Conservation (phyloP, 306 rosid genomes). For the Cicer bijugum region DNA sequence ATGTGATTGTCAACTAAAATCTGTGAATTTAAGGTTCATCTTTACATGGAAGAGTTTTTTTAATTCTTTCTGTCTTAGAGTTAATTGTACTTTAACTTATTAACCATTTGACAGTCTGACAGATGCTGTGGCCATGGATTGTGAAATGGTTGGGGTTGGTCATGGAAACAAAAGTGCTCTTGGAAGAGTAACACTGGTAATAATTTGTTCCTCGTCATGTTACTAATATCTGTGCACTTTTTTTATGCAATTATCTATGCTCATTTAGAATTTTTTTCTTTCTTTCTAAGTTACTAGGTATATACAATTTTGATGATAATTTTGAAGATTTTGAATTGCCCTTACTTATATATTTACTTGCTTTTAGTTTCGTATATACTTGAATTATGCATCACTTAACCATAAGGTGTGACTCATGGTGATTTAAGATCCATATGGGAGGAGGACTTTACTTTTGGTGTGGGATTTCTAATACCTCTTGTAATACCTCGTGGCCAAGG, state of each 20-base stretch:
- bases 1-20: neutral
- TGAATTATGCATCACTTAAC: too few relatives aligned
- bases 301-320: neutral
- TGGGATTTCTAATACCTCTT: too few relatives aligned
- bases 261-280: neutral
- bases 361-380: too few relatives aligned
- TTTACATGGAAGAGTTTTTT: neutral
- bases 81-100: constrained; percentile 36
- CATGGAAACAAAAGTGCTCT: constrained; percentile 94
- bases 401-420: too few relatives aligned
- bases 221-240: neutral
- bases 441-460: too few relatives aligned
- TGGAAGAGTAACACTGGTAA: constrained; percentile 88
- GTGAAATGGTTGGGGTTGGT: constrained; percentile 97
- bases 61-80: constrained; percentile 21
- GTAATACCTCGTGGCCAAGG: too few relatives aligned
- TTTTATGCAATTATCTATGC: neutral
- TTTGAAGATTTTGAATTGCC: too few relatives aligned
- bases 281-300: neutral
- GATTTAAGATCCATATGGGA: too few relatives aligned
- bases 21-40: constrained; percentile 21
- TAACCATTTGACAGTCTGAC: constrained; percentile 77
- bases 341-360: too few relatives aligned
- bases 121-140: constrained; percentile 88
- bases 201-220: constrained; percentile 42